Evolutionary conservation across 2,329 filamentous ascomycete species (phyloP).

Genomic region (Dendrostoma leiphaemia): DNA sequence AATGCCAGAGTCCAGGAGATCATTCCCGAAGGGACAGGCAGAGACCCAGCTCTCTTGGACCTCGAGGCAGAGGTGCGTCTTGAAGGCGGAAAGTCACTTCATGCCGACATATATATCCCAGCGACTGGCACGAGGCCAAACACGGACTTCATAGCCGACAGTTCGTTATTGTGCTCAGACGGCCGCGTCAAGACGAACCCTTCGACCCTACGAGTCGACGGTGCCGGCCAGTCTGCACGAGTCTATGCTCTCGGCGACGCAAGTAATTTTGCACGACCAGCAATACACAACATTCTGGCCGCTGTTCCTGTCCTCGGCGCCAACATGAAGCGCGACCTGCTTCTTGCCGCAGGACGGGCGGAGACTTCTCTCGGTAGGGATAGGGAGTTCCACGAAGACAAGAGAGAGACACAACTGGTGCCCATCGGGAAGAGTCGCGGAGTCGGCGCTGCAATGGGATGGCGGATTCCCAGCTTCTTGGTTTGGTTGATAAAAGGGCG

Average conservation of each 20-base stretch:
- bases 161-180: slow-evolving; percentile 23
- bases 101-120: slow-evolving; percentile 48
- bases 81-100: slow-evolving; percentile 34
- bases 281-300: slow-evolving; percentile 39
- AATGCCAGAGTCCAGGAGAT: slow-evolving; percentile 35
- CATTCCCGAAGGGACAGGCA: slow-evolving; percentile 28
- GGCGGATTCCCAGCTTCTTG: slow-evolving; percentile 39
- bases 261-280: slow-evolving; percentile 36
- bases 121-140: slow-evolving; percentile 34
- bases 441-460: slow-evolving; percentile 43
- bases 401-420: slow-evolving; percentile 43
- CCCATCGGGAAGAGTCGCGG: slow-evolving; percentile 44
- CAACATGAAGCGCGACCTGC: slow-evolving; percentile 49
- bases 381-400: slow-evolving; percentile 39
- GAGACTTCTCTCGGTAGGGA: slow-evolving; percentile 25
- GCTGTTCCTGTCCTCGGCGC: slow-evolving; percentile 42
- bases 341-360: slow-evolving; percentile 30
- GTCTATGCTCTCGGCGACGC: slow-evolving; percentile 49
- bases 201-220: slow-evolving; percentile 33
- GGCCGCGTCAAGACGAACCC: slow-evolving; percentile 37
- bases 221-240: slow-evolving; percentile 24
- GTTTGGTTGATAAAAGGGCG: slow-evolving; percentile 50
- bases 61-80: slow-evolving; percentile 35
- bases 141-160: slow-evolving; percentile 19
- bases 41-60: slow-evolving; percentile 20